Percentiles rank a stretch among this genome's conserved stretches.
Evolutionary conservation across 352 stramenopile species (phyloP).

Genomic region (Globisporangium paddicum): DNA sequence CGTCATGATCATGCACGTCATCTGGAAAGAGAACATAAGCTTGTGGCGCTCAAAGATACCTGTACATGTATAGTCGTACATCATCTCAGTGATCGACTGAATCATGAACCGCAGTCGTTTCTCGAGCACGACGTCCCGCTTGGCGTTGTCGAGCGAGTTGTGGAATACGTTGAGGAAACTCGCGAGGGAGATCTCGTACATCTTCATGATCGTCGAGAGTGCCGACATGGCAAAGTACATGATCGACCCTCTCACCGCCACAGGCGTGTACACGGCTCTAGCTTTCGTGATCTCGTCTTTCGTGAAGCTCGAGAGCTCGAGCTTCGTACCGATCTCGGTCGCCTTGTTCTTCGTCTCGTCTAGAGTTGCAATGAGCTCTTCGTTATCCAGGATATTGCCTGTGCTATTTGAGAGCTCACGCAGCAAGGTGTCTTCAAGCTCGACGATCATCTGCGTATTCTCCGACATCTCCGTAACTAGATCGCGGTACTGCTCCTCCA

Average conservation of each 20-base stretch:
- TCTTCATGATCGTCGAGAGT: slow-evolving; percentile 92
- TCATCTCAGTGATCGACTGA: slow-evolving; percentile 88
- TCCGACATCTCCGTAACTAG: slow-evolving; percentile 92
- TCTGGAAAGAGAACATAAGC: slow-evolving; percentile 96
- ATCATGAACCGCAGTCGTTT: slow-evolving; percentile 88
- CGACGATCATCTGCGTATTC: slow-evolving; percentile 90
- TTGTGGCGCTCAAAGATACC: slow-evolving; percentile 98
- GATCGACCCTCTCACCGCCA: slow-evolving; percentile 90
- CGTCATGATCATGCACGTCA: slow-evolving; percentile 95
- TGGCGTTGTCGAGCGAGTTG: slow-evolving; percentile 87
- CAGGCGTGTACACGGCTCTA: slow-evolving; percentile 87
- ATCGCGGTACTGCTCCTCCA: slow-evolving; percentile 92
- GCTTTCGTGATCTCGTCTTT: slow-evolving; percentile 94
- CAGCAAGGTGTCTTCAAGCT: slow-evolving; percentile 91
- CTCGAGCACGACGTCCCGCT: slow-evolving; percentile 88
- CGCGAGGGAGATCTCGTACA: slow-evolving; percentile 95
- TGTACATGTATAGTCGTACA: slow-evolving; percentile 97
- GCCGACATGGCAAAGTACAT: slow-evolving; percentile 94
- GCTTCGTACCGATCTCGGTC: slow-evolving; percentile 91
- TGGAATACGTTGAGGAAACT: slow-evolving; percentile 92
- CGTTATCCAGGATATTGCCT: slow-evolving; percentile 94
- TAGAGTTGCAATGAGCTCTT: slow-evolving; percentile 92
- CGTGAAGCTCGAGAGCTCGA: slow-evolving; percentile 91
- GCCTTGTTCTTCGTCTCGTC: slow-evolving; percentile 95
- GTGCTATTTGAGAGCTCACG: slow-evolving; percentile 87